Evolutionary conservation across 208 protist genomes (phyloP).

Genomic region (Naegleria lovaniensis): DNA sequence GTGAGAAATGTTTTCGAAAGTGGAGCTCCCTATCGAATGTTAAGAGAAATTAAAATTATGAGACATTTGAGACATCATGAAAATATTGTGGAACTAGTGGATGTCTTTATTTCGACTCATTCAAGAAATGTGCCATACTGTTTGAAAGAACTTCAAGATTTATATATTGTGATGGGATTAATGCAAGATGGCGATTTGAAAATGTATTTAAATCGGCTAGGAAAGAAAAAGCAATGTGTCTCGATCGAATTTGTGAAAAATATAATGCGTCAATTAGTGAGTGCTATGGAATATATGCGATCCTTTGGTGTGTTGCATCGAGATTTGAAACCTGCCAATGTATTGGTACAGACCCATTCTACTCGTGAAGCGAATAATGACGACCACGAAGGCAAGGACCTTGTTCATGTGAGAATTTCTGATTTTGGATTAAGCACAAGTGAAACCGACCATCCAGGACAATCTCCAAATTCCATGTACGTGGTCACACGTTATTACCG

Average conservation of each 20-base stretch:
- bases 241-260: neutral
- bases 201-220: neutral
- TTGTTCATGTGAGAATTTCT: neutral
- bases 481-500: neutral
- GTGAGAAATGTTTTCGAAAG: neutral
- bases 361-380: constrained; percentile 58
- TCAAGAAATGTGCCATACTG: neutral
- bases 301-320: constrained; percentile 32
- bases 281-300: constrained; percentile 32
- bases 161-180: neutral
- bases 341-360: constrained; percentile 32
- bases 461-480: neutral
- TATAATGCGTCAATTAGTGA: constrained; percentile 54
- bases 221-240: neutral
- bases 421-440: neutral
- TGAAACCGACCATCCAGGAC: neutral
- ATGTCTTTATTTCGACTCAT: neutral
- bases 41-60: constrained; percentile 16
- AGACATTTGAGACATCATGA: neutral
- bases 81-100: neutral
- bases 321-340: constrained; percentile 40
- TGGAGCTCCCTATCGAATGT: neutral
- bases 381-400: too few species aligned
- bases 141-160: neutral
- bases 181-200: neutral